Conservation (phyloP, 2,329 filamentous ascomycete species). For the Aspergillus hiratsukae region DNA sequence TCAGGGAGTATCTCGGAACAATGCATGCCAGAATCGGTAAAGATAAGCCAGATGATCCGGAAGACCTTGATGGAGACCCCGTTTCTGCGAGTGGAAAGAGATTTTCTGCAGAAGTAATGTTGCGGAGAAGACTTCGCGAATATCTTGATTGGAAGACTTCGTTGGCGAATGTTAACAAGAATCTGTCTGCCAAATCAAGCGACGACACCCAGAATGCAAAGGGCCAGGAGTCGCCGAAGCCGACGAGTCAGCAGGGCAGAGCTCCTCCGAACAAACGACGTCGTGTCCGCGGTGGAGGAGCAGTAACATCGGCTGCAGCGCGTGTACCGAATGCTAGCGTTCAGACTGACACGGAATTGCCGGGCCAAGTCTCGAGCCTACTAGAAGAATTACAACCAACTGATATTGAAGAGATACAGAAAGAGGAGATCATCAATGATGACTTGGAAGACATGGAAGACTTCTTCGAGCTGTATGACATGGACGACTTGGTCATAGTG, state of each 20-base stretch:
- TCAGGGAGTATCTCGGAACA: constrained; percentile 84
- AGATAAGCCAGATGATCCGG: constrained; percentile 39
- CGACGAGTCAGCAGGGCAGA: constrained; percentile 47
- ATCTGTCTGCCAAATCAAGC: constrained; percentile 29
- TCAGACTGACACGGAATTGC: constrained; percentile 69
- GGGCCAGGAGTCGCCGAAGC: constrained; percentile 16
- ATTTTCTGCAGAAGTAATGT: constrained; percentile 78
- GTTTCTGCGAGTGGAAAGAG: constrained; percentile 53
- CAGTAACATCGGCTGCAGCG: constrained; percentile 52
- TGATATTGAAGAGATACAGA: constrained; percentile 69
- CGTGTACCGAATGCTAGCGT: constrained; percentile 71
- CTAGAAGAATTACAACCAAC: constrained; percentile 80
- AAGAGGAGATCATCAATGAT: constrained; percentile 64
- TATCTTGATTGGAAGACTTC: constrained; percentile 90
- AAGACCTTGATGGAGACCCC: constrained; percentile 45
- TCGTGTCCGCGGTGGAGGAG: constrained; percentile 73
- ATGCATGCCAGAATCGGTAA: constrained; percentile 66
- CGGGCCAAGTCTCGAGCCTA: constrained; percentile 73
- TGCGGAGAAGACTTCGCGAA: constrained; percentile 78
- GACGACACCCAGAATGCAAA: constrained; percentile 19
- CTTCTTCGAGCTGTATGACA: constrained; percentile 86
- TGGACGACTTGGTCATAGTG: constrained; percentile 80
- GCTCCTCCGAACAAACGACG: constrained; percentile 81
- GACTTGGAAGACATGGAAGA: constrained; percentile 87
- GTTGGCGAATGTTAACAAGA: constrained; percentile 73